phyloP scores from a whole-genome alignment of 202 grass and related monocot genomes.

The Musa balbisiana region DNA sequence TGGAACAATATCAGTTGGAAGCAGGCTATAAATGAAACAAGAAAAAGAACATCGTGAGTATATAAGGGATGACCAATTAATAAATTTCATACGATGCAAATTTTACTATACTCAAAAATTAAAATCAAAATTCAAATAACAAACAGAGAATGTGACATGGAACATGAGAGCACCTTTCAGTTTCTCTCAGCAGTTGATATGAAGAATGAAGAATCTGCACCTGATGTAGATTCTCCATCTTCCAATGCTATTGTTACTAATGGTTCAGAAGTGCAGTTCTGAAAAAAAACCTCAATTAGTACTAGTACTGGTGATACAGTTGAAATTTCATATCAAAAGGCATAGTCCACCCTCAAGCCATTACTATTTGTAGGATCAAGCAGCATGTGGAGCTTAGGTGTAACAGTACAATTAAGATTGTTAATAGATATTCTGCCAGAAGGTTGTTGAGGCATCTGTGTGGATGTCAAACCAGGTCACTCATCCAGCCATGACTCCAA shows the following conservation, averaged over 20 bases:
- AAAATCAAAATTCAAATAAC: neutral
- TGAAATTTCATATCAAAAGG: conserved; percentile 68
- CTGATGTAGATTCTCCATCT: conserved; percentile 53
- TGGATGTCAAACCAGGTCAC: conserved; percentile 36
- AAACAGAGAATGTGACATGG: neutral
- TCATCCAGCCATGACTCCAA: conserved; percentile 87
- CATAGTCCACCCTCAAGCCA: conserved; percentile 69
- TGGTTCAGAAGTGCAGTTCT: conserved; percentile 50
- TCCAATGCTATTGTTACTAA: conserved; percentile 55
- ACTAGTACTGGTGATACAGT: conserved; percentile 42
- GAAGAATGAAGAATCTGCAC: conserved; percentile 22
- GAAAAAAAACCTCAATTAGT: conserved; percentile 64
- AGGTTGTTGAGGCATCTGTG: conserved; percentile 29
- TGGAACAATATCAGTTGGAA: conserved; percentile 35
- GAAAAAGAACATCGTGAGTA: neutral
- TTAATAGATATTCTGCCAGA: conserved; percentile 73
- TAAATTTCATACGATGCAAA: neutral
- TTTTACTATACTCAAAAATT: neutral
- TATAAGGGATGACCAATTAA: neutral
- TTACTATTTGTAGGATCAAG: conserved; percentile 56
- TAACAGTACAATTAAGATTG: conserved; percentile 51
- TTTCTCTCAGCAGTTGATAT: conserved; percentile 43
- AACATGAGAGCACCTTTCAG: conserved; percentile 45
- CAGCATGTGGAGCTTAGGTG: conserved; percentile 53
- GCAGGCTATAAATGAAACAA: conserved; percentile 26